Evolutionary conservation across 2,329 filamentous ascomycete genomes (phyloP), one percentile per base, ranked within the genome.

Genomic region (Ciborinia camelliae): DNA sequence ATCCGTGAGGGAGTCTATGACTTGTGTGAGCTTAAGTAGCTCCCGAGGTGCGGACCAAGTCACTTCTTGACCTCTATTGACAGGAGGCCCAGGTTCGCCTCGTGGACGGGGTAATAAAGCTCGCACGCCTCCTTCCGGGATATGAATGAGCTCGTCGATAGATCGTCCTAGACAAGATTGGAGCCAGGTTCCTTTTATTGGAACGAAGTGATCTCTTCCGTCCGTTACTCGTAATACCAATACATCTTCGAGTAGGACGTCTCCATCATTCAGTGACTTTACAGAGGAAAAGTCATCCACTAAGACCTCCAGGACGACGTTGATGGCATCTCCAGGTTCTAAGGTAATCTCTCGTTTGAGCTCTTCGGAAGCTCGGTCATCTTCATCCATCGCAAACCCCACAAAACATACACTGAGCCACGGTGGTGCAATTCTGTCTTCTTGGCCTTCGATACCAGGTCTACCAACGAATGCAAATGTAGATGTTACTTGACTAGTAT

Each of bases 161-260:
- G 90, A 93, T 45, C 91, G 87, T 0, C 91, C 91, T 57, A 98
- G 90, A 71, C 88, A 90, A 0, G 91, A 92, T 10, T 90, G 90
- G 4, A 89, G 79, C 94, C 95, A 99, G 1, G 78, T 80, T 0
- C 85, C 95, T 30, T 85, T 87, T 0, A 97, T 81, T 0, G 92
- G 89, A 47, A 99, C 86, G 74, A 99, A 99, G 74, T 98, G 90
- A 72, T 99, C 95, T 55, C 92, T 85, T 0, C 96, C 96, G 61
- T 89, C 86, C 14, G 86, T 83, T 6, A 99, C 90, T 0, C 92
- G 87, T 10, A 99, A 81, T 2, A 99, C 89, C 9, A 99, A 81
- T 3, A 99, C 88, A 69, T 98, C 92, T 68, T 98, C 94, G 0
- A 99, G 79, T 9, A 79, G 80, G 4, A 80, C 75, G 1, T 81